These are phyloP conservation scores for Caulochytrium protostelioides DNA, from an alignment of 371 early-diverging fungal genomes.

Conservation along the genomic window DNA sequence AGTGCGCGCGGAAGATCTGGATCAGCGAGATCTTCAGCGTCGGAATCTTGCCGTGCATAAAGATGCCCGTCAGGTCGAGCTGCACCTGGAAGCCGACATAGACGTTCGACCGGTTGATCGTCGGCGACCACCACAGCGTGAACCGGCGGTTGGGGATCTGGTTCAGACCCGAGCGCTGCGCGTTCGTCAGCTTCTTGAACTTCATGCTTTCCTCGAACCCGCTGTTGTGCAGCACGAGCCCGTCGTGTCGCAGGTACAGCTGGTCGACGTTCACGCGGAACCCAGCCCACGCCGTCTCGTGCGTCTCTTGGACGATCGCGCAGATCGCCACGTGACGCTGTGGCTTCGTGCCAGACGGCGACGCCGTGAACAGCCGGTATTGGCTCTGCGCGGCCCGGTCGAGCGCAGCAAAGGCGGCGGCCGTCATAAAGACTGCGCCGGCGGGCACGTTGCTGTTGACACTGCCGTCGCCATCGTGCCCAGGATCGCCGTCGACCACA, in stretches of 20 bases:
- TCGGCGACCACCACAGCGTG: constrained; percentile 99
- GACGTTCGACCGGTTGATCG: constrained; percentile 93
- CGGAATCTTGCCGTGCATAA: constrained; percentile 99
- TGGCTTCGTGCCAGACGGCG: no score
- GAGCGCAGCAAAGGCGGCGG: no score
- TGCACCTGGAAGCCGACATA: constrained; percentile 99
- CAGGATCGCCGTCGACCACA: no score
- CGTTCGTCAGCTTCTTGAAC: constrained; percentile 93
- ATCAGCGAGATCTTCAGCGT: constrained; percentile 96
- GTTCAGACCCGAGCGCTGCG: constrained; percentile 93
- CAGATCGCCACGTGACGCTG: no score
- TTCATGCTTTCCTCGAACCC: constrained; percentile 28
- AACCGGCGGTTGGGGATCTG: constrained; percentile 99
- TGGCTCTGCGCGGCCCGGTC: no score
- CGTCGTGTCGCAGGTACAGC: constrained; percentile 20
- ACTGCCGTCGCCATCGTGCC: no score
- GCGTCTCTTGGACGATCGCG: no score
- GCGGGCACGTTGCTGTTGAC: no score
- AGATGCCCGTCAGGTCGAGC: constrained; percentile 96
- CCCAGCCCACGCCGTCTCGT: no score
- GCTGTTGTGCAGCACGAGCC: constrained; percentile 20
- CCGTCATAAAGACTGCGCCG: no score
- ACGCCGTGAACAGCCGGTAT: no score
- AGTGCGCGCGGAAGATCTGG: constrained; percentile 97
- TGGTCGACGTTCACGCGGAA: constrained; percentile 23